Base-by-base conservation (phyloP, 805 yeast species). In the Hanseniaspora singularis region DNA sequence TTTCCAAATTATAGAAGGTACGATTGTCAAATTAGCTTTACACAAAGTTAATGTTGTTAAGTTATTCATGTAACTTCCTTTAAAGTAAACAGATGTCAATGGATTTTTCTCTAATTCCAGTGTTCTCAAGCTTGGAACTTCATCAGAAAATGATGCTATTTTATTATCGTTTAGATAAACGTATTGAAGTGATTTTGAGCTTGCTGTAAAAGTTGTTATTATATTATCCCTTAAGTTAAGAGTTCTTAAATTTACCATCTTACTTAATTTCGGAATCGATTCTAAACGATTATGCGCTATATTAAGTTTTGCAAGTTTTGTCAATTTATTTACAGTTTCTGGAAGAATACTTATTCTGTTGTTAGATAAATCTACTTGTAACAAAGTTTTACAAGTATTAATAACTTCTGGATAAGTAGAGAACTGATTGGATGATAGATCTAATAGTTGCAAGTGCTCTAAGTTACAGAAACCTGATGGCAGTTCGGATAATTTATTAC, bases 61-160 rank as follows among this genome's bases (percentile, higher is more conserved):
- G 51, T 74, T 71, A 10, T 70, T 67, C 60, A 84, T 73, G 8
- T 58, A 55, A 1, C 61, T 56, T 22, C 41, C 46, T 22, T 32
- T 38, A 51, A 78, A 72, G 24, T 67, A 67, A 52, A 84, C 70
- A 49, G 74, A 71, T 0, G 95, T 86, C 47, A 87, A 74, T 4
- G 96, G 96, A 59, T 87, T 88, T 57, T 81, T 74, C 57, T 82
- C 87, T 40, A 87, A 67, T 56, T 80, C 82, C 33, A 88, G 67
- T 14, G 80, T 72, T 56, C 81, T 73, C 54, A 88, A 65, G 43
- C 73, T 73, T 27, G 74, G 73, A 55, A 84, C 72, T 39, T 71
- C 65, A 57, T 76, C 80, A 47, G 75, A 73, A 58, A 84, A 81
- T 14, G 74, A 73, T 0, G 94, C 76, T 12, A 87, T 79, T 51